Evolutionary conservation across 371 early-diverging fungal species (phyloP), one percentile per base, ranked within the genome.

Genomic region (Lichtheimia ornata): DNA sequence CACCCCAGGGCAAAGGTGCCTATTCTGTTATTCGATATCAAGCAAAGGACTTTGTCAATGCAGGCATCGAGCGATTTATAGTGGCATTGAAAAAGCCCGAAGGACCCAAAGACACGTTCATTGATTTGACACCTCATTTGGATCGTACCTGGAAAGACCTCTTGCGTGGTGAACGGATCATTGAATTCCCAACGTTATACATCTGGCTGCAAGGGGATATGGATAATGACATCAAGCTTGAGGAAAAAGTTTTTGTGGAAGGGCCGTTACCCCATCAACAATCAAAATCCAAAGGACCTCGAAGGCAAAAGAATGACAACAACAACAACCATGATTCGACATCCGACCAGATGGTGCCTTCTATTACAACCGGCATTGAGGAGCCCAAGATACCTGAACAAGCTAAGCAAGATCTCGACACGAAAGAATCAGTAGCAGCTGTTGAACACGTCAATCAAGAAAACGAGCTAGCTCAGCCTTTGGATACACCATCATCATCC

Each of bases 111-210:
- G 63, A 66, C 4, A 62, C 69, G 2, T 72, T 64, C 56, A 61
- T 74, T 18, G 40, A 76, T 52, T 43, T 76, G 24, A 71, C 76
- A 17, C 22, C 50, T 9, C 61, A 63, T 3, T 40, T 81, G 50
- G 62, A 76, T 50, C n/a, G 30, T 1, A 13, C 66, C 2, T 53
- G 72, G 25, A 56, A 42, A 12, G 70, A 73, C 6, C 41, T 69
- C 9, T 53, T 81, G 5, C 63, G 64, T 25, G 73, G 69, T 2
- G 76, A 77, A 45, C 28, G 50, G 0, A 66, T 81, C 17, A 69
- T 77, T 35, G 81, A 81, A 65, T 81, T 64, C 47, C 81, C 81
- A 15, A 74, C 66, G 1, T 50, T 77, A 24, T 66, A 70, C 56
- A 58, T 81, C 22, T 81, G 81, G 81, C 22, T 74, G 2, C 55